These are phyloP conservation scores for Phytophthora pistaciae DNA, from an alignment of 352 stramenopile genomes.

Conservation along the genomic window DNA sequence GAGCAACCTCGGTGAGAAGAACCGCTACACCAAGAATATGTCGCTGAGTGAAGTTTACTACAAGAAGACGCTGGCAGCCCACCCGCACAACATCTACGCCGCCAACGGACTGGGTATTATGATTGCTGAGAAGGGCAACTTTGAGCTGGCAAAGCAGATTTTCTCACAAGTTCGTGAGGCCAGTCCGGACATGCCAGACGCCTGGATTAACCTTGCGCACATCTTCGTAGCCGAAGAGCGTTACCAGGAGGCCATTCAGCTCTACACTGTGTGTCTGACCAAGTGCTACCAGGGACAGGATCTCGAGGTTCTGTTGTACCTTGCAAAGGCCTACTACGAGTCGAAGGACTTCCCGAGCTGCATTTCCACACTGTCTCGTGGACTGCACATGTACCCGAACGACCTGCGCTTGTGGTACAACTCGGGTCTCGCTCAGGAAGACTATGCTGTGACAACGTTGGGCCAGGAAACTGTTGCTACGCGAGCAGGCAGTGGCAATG, in stretches of 20 bases:
- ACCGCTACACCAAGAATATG: conserved; percentile 97
- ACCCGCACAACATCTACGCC: conserved; percentile 96
- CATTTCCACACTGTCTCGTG: conserved; percentile 83
- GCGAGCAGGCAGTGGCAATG: conserved; percentile 45
- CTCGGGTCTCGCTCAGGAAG: conserved; percentile 85
- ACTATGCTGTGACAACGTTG: conserved; percentile 87
- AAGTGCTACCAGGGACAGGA: conserved; percentile 93
- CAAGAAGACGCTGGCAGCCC: conserved; percentile 94
- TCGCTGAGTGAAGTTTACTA: conserved; percentile 96
- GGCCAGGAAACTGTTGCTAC: conserved; percentile 68
- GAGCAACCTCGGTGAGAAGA: conserved; percentile 96
- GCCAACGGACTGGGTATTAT: conserved; percentile 98
- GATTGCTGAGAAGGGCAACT: conserved; percentile 97
- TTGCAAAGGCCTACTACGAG: conserved; percentile 92
- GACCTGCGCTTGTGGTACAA: conserved; percentile 91
- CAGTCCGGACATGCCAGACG: conserved; percentile 95
- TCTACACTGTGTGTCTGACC: conserved; percentile 94
- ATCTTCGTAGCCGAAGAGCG: conserved; percentile 97
- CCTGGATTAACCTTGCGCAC: conserved; percentile 97
- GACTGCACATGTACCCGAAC: conserved; percentile 81
- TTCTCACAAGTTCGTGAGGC: conserved; percentile 97
- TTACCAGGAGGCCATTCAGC: conserved; percentile 95
- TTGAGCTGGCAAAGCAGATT: conserved; percentile 96
- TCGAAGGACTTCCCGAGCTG: conserved; percentile 91
- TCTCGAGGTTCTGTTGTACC: conserved; percentile 81